Base-by-base conservation (phyloP, 2,329 filamentous ascomycete species). In the Macrophomina phaseolina region DNA sequence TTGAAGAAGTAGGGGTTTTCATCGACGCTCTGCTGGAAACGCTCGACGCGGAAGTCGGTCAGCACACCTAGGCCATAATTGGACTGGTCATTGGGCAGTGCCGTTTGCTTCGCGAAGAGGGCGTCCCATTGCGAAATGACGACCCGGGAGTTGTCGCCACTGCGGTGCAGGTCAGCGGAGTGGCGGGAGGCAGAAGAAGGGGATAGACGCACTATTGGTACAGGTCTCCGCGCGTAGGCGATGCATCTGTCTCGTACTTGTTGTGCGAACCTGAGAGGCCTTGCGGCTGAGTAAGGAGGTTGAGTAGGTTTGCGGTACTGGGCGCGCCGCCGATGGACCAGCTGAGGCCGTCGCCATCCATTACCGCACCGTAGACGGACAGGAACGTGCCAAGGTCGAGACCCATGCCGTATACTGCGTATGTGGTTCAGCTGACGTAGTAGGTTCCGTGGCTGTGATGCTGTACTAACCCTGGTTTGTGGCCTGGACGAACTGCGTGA, bases 321-420 rank as follows among this genome's bases (percentile, higher is more conserved):
- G 60, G 60, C 38, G 60, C 45, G 11, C 60, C 60, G 2, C 60
- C 60, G 34, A 63, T 63, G 34, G 60, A 63, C 60, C 60, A 63
- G 8, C 18, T 12, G 14, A 63, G 45, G 9, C 60, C 60, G 12
- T 63, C 46, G 6, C 60, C 60, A 18, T 63, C 60, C 60, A 63
- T 63, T 5, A 63, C 34, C 8, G 60, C 60, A 32, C 60, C 60
- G n/a, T 63, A 63, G 5, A 63, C 46, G 7, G 60, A 38, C 9
- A 63, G 60, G 12, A 63, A 49, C 5, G 48, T 40, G 28, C 16
- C 60, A 18, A 63, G 46, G 32, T 63, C 60, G 1, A 63, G 2
- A 4, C 60, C 60, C 60, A 63, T 63, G 46, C 60, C 60, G 11
- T 18, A 63, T 14, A 63, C 60, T 63, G 30, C 8, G 23, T 8